Evolutionary conservation across 2,329 filamentous ascomycete species (phyloP).

Genomic region (Paecilomyces formosus): DNA sequence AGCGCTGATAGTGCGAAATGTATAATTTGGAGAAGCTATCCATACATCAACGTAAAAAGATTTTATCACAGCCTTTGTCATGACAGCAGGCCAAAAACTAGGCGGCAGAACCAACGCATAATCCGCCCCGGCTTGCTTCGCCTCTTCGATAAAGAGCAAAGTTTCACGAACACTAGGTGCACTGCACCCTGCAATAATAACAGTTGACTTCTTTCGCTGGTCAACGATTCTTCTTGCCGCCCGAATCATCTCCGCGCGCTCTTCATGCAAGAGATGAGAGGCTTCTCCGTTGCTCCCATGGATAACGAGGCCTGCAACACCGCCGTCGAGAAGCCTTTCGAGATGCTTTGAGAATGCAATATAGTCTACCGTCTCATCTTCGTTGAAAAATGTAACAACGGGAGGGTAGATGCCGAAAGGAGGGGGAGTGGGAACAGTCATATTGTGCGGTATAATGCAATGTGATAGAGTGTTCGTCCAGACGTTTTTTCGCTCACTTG

Average conservation of each 20-base stretch:
- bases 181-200: slow-evolving; percentile 63
- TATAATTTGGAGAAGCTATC: not conserved
- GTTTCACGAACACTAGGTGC: slow-evolving; percentile 62
- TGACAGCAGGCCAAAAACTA: slow-evolving; percentile 52
- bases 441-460: not conserved
- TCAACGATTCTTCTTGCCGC: slow-evolving; percentile 33
- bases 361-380: slow-evolving; percentile 34
- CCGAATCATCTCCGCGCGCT: slow-evolving; percentile 43
- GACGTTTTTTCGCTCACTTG: too few species aligned
- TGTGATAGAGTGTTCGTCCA: not conserved
- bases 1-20: not conserved
- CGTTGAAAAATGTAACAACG: slow-evolving; percentile 42
- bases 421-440: slow-evolving; percentile 4
- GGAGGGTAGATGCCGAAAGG: slow-evolving; percentile 34
- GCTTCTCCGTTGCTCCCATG: slow-evolving; percentile 44
- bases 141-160: slow-evolving; percentile 43
- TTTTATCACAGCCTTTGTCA: slow-evolving; percentile 10
- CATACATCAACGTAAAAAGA: not conserved
- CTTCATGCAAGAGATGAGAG: slow-evolving; percentile 44
- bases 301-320: slow-evolving; percentile 39
- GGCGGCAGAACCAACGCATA: slow-evolving; percentile 51
- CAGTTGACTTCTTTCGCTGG: not conserved
- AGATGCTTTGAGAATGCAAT: slow-evolving; percentile 36
- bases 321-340: slow-evolving; percentile 35
- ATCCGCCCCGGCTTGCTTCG: slow-evolving; percentile 38